Conservation (phyloP, 345 rosid species). For the Euphorbia pulcherrima region DNA sequence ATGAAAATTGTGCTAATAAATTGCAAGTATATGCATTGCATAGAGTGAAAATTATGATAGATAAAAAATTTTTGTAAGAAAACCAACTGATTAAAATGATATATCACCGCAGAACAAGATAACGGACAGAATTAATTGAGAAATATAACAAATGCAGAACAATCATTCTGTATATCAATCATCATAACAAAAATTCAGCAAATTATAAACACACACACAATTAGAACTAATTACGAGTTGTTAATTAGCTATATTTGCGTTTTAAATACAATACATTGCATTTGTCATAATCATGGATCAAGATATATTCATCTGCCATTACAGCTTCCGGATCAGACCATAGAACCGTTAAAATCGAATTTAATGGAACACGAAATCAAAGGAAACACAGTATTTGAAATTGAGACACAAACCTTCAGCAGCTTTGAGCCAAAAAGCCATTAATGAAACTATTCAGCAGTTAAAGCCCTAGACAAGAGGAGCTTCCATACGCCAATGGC, state of each 20-base stretch:
- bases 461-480: constrained; percentile 16
- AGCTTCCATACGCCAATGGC: constrained; percentile 41
- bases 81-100: background rate
- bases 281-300: background rate
- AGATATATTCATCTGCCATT: background rate
- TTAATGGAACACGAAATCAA: background rate
- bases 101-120: background rate
- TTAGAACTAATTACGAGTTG: background rate
- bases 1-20: background rate
- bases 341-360: constrained; percentile 11
- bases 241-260: too few relatives aligned
- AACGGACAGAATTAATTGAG: background rate
- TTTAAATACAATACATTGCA: too few relatives aligned
- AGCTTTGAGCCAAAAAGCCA: constrained; percentile 98
- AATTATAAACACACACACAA: background rate
- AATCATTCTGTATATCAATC: background rate
- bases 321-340: background rate
- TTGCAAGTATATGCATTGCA: background rate
- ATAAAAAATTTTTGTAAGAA: background rate
- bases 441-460: constrained; percentile 22
- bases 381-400: constrained; percentile 8
- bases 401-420: constrained; percentile 71
- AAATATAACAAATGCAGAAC: background rate
- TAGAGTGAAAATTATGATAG: background rate
- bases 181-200: background rate